Conservation (phyloP, 345 rosid species). For the Eucalyptus leucophloia region DNA sequence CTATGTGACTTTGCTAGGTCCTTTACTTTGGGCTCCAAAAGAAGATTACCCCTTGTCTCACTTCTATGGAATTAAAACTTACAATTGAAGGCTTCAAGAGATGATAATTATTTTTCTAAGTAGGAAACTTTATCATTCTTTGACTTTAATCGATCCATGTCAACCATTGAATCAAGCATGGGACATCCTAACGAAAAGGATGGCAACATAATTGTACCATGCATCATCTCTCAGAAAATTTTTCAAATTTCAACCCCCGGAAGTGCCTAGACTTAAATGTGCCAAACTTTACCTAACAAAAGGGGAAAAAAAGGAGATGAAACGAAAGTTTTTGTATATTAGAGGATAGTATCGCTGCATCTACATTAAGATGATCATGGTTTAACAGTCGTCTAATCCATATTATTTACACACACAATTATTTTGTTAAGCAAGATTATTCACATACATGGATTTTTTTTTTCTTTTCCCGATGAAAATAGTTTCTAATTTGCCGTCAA, state of each 20-base stretch:
- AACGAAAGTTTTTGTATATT: not conserved
- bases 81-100: not conserved
- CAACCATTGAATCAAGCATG: not conserved
- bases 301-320: too few relatives aligned
- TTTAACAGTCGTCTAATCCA: not conserved
- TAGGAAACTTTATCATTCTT: not conserved
- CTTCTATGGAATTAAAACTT: not conserved
- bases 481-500: not conserved
- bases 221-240: not conserved
- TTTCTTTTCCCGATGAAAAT: not conserved
- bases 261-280: not conserved
- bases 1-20: not conserved
- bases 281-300: too few relatives aligned
- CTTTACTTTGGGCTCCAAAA: not conserved
- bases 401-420: not conserved
- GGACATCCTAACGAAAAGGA: not conserved
- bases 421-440: not conserved
- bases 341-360: not conserved
- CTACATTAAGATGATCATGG: not conserved
- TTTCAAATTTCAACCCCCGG: not conserved
- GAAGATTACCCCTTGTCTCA: not conserved
- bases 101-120: not conserved
- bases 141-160: not conserved
- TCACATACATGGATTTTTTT: not conserved
- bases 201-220: not conserved